A percentile compares a stretch with the other conserved stretches of the same genome.
These are phyloP conservation scores for Phanerodontia chrysosporium DNA, from an alignment of 768 basidiomycete genomes.

Conservation along the genomic window DNA sequence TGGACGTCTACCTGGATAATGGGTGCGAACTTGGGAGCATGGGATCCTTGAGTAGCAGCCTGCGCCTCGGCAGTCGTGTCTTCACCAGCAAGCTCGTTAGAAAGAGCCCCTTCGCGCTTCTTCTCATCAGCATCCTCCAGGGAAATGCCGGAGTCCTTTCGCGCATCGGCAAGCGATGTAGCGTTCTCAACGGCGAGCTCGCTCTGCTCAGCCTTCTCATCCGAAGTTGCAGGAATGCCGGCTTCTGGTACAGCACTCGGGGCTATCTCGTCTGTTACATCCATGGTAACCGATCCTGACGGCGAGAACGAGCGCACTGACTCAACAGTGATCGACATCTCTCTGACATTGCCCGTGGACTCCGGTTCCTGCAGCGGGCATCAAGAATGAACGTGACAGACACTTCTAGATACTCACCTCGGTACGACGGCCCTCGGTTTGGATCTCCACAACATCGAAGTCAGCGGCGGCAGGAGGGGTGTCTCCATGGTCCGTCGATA, in stretches of 20 bases:
- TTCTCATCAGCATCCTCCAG: too few species aligned
- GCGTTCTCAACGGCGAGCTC: neutral
- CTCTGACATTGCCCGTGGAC: neutral
- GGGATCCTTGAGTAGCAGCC: neutral
- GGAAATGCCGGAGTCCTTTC: too few species aligned
- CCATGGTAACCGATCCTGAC: neutral
- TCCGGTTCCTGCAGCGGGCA: neutral
- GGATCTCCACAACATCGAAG: conserved; percentile 31
- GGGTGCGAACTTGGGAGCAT: neutral
- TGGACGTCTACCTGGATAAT: neutral
- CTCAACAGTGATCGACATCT: neutral
- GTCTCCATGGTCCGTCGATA: neutral
- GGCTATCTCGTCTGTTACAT: neutral
- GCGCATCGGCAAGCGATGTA: too few species aligned
- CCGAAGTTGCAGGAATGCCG: neutral
- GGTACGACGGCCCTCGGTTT: conserved; percentile 26
- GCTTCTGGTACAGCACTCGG: neutral
- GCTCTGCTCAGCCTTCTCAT: neutral
- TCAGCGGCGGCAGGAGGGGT: conserved; percentile 8
- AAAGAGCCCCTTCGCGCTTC: too few species aligned
- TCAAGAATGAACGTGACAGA: neutral
- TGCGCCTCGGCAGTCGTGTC: neutral
- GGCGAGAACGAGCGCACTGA: neutral
- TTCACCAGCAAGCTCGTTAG: neutral
- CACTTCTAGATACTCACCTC: conserved; percentile 23